These are phyloP conservation scores for Globisporangium takayamanum DNA, from an alignment of 352 stramenopile genomes.

Conservation along the genomic window DNA sequence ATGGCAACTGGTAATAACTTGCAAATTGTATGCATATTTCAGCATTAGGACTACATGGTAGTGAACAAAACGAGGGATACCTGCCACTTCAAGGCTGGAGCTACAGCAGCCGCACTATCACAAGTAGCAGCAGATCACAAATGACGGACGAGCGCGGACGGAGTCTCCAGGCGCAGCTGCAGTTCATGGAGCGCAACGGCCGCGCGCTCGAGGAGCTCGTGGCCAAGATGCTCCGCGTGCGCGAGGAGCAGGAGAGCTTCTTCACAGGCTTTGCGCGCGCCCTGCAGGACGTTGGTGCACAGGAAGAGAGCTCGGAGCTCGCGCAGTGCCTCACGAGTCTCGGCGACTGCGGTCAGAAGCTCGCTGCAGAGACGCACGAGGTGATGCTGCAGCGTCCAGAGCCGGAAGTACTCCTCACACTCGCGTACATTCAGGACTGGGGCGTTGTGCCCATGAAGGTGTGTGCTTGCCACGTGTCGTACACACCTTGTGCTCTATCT, in stretches of 20 bases:
- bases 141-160: slow-evolving; percentile 41
- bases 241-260: slow-evolving; percentile 67
- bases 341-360: slow-evolving; percentile 36
- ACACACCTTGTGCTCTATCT: background rate
- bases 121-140: background rate
- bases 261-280: slow-evolving; percentile 39
- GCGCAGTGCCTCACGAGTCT: slow-evolving; percentile 44
- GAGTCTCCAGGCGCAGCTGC: slow-evolving; percentile 48
- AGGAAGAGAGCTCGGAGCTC: slow-evolving; percentile 42
- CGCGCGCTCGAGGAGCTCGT: slow-evolving; percentile 71
- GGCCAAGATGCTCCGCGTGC: slow-evolving; percentile 50
- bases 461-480: slow-evolving; percentile 13
- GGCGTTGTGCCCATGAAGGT: slow-evolving; percentile 71
- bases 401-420: slow-evolving; percentile 55
- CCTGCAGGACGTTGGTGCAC: slow-evolving; percentile 56
- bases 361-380: slow-evolving; percentile 68
- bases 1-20: no score
- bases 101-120: background rate
- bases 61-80: no score
- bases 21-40: no score
- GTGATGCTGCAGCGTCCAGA: slow-evolving; percentile 69
- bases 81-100: no score
- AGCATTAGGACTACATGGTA: no score
- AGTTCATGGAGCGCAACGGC: slow-evolving; percentile 80
- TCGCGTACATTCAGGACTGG: slow-evolving; percentile 80